Evolutionary conservation across 495 filamentous ascomycete species (phyloP).

Genomic region (Penicillium turbatum): DNA sequence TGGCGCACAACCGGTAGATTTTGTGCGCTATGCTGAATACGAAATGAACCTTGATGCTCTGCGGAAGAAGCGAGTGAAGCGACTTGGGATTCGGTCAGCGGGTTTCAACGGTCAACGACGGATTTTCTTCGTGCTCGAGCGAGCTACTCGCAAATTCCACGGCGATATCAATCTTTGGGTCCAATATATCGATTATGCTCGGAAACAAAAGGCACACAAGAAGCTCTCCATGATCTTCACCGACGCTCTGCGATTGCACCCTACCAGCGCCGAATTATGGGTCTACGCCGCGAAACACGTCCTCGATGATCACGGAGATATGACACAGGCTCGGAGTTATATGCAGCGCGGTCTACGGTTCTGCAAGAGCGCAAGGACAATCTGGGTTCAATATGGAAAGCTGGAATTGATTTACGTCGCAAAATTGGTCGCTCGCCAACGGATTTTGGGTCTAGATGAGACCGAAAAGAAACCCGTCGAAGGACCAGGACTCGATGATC

Average conservation of each 20-base stretch:
- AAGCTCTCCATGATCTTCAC: slow-evolving; percentile 75
- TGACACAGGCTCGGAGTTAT: slow-evolving; percentile 78
- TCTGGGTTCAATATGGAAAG: slow-evolving; percentile 90
- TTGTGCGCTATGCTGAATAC: slow-evolving; percentile 80
- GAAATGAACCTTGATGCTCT: slow-evolving; percentile 86
- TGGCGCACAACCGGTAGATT: slow-evolving; percentile 69
- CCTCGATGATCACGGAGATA: slow-evolving; percentile 74
- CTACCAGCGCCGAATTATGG: slow-evolving; percentile 81
- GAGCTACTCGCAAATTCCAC: slow-evolving; percentile 79
- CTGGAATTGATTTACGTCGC: slow-evolving; percentile 89
- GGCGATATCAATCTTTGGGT: slow-evolving; percentile 84
- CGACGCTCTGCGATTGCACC: slow-evolving; percentile 74
- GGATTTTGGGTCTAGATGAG: slow-evolving; percentile 64
- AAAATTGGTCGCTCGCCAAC: slow-evolving; percentile 68
- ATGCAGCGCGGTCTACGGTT: slow-evolving; percentile 87
- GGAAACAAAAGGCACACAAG: slow-evolving; percentile 70
- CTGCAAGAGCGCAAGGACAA: slow-evolving; percentile 60
- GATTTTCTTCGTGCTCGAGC: slow-evolving; percentile 84
- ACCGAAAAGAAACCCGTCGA: slow-evolving; percentile 39
- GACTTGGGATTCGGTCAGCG: slow-evolving; percentile 64
- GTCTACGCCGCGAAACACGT: slow-evolving; percentile 73
- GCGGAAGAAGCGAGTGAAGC: slow-evolving; percentile 72
- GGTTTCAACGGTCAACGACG: slow-evolving; percentile 68
- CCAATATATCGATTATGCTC: slow-evolving; percentile 81
- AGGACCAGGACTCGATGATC: slow-evolving; percentile 33